A percentile compares a stretch with the other conserved stretches of the same genome.
These are phyloP conservation scores for Biscogniauxia marginata DNA, from an alignment of 2,329 filamentous ascomycete genomes.

Conservation along the genomic window DNA sequence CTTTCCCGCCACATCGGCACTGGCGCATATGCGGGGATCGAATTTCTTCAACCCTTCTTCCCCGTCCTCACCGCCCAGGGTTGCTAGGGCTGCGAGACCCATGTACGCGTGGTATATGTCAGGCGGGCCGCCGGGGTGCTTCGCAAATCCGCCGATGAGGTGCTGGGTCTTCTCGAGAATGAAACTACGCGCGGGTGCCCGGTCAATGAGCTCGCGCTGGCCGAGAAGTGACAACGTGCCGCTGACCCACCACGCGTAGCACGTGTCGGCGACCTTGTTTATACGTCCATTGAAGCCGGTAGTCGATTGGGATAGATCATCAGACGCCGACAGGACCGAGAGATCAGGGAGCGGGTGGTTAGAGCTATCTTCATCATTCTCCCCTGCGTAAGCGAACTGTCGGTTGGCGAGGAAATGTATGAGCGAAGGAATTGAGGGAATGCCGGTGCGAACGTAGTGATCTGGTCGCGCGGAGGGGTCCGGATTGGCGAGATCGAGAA, in stretches of 20 bases:
- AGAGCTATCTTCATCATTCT: conserved; percentile 42
- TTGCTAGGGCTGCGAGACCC: conserved; percentile 75
- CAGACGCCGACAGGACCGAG: conserved; percentile 34
- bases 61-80: conserved; percentile 47
- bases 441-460: conserved; percentile 38
- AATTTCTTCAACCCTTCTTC: conserved; percentile 68
- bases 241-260: conserved; percentile 90
- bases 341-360: conserved; percentile 33
- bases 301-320: conserved; percentile 19
- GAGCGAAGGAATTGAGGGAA: conserved; percentile 38
- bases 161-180: conserved; percentile 86
- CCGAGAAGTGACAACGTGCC: conserved; percentile 65
- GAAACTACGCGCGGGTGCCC: conserved; percentile 66
- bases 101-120: conserved; percentile 89
- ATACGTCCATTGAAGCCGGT: conserved; percentile 82
- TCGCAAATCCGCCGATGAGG: conserved; percentile 78
- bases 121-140: conserved; percentile 64
- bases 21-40: conserved; percentile 76
- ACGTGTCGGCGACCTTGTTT: conserved; percentile 93
- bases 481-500: conserved; percentile 63
- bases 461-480: conserved; percentile 25
- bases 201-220: conserved; percentile 56
- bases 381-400: conserved; percentile 56
- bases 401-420: conserved; percentile 60
- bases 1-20: conserved; percentile 53